Conservation (phyloP, 2,329 filamentous ascomycete genomes). For the Fusarium solani-melongenae region DNA sequence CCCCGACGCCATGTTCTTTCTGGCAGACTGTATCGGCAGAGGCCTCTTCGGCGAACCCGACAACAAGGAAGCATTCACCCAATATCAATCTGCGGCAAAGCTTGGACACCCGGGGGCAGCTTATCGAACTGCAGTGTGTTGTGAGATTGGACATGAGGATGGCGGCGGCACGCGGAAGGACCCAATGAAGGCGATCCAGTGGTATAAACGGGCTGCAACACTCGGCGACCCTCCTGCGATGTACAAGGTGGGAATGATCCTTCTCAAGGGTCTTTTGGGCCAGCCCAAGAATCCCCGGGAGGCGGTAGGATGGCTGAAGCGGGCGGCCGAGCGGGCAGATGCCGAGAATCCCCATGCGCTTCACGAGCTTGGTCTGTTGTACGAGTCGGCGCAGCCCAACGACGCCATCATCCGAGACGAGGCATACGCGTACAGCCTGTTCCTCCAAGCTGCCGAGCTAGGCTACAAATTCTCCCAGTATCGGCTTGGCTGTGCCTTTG, state of each 20-base stretch:
- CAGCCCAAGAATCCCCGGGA: slow-evolving; percentile 85
- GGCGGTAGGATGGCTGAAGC: slow-evolving; percentile 91
- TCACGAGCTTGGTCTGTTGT: slow-evolving; percentile 82
- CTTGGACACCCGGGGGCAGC: slow-evolving; percentile 86
- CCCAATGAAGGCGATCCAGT: slow-evolving; percentile 93
- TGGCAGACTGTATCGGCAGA: slow-evolving; percentile 89
- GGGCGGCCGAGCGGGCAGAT: slow-evolving; percentile 89
- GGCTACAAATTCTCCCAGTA: slow-evolving; percentile 97
- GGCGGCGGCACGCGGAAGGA: slow-evolving; percentile 93
- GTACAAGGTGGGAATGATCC: slow-evolving; percentile 98
- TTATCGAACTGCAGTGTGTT: slow-evolving; percentile 96
- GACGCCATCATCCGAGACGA: slow-evolving; percentile 86
- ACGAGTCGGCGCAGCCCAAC: slow-evolving; percentile 72
- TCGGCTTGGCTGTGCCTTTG: slow-evolving; percentile 86
- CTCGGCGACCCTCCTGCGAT: slow-evolving; percentile 93
- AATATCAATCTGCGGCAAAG: slow-evolving; percentile 96
- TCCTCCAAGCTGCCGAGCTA: slow-evolving; percentile 85
- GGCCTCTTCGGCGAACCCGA: slow-evolving; percentile 85
- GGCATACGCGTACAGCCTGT: slow-evolving; percentile 81
- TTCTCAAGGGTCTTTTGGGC: slow-evolving; percentile 92
- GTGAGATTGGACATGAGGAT: slow-evolving; percentile 94
- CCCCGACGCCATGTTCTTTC: slow-evolving; percentile 89
- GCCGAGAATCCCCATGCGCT: slow-evolving; percentile 92
- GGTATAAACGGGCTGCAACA: slow-evolving; percentile 94
- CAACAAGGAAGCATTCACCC: slow-evolving; percentile 89